Evolutionary conservation across 345 rosid genomes (phyloP), one percentile per base, ranked within the genome.

Genomic region (Clarkia xantiana): DNA sequence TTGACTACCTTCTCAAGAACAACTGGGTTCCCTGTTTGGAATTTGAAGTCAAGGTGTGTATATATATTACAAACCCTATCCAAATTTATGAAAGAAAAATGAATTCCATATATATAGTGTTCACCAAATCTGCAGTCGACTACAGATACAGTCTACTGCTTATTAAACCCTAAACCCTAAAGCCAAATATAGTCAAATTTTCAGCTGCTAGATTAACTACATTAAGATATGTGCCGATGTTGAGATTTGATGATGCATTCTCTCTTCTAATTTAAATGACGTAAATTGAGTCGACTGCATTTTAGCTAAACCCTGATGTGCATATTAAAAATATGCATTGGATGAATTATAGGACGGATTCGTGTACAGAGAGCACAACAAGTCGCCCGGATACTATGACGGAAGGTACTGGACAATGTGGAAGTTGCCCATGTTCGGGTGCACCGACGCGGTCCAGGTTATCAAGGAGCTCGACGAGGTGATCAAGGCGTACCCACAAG

Each of bases 401-500:
- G 76, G 86, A 42, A 71, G 93, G 61, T 77, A 77, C 48, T 79
- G 84, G 84, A 83, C 93, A 14, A 54, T 79, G 18, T 83, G 93
- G 87, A 79, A 79, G 68, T 68, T 83, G 57, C 93, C 93, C 19
- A 77, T 83, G 87, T 83, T 73, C 49, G 87, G 84, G 4, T 79
- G 87, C 84, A 77, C 48, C 8, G 82, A 79, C 29, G 43, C 87
- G 0, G 49, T 79, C n/a, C 79, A 77, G 39, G 80, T 79, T 36
- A 58, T 77, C 0, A 45, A 64, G 11, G 87, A 79, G 60, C 71
- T 83, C 45, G 10, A 59, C 0, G 76, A 75, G 29, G 76, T 75
- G 74, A 67, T 59, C 54, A 53, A 62, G 45, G 43, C 76, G 3
- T 79, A 67, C 67, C 84, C 84, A 40, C 53, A 64, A 40, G 75